Evolutionary conservation across 2,329 filamentous ascomycete species (phyloP).

Genomic region (Alternaria tenuissima): DNA sequence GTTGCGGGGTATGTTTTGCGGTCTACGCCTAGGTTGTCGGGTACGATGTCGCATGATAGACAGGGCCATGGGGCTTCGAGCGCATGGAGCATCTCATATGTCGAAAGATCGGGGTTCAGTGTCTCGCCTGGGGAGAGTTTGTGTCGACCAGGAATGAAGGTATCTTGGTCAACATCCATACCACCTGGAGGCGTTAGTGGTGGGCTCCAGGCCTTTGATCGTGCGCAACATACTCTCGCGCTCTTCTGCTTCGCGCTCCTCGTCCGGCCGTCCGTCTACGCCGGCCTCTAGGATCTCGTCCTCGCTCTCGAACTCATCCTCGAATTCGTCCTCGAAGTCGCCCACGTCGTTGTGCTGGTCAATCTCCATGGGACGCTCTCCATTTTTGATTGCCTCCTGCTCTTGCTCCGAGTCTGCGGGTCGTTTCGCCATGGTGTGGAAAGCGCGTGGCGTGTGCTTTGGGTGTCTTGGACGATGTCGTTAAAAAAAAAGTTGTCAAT

Average conservation of each 20-base stretch:
- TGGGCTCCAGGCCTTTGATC: constrained; percentile 23
- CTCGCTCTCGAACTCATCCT: constrained; percentile 88
- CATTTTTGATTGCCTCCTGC: constrained; percentile 66
- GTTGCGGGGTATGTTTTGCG: constrained; percentile 94
- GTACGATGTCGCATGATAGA: constrained; percentile 91
- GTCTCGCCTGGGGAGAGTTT: constrained; percentile 92
- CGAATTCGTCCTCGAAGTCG: constrained; percentile 95
- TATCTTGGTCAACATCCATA: constrained; percentile 94
- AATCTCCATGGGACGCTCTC: constrained; percentile 64
- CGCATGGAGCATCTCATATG: constrained; percentile 97
- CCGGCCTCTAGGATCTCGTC: constrained; percentile 95
- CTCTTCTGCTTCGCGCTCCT: constrained; percentile 90
- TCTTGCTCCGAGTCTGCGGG: constrained; percentile 62
- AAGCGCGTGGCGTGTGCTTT: neutral
- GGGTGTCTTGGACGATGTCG: constrained; percentile 11
- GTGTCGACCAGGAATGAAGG: constrained; percentile 94
- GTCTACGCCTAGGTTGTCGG: constrained; percentile 84
- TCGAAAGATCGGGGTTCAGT: constrained; percentile 87
- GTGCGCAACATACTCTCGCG: constrained; percentile 63
- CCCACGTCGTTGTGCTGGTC: constrained; percentile 57
- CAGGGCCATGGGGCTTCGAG: constrained; percentile 96
- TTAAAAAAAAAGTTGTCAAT: constrained; percentile 7
- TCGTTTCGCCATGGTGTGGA: constrained; percentile 65
- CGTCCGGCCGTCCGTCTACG: constrained; percentile 90
- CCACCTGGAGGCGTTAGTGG: constrained; percentile 60